Evolutionary conservation across 1,139 yeast genomes (phyloP).

Genomic region (Scheffersomyces illinoinensis): DNA sequence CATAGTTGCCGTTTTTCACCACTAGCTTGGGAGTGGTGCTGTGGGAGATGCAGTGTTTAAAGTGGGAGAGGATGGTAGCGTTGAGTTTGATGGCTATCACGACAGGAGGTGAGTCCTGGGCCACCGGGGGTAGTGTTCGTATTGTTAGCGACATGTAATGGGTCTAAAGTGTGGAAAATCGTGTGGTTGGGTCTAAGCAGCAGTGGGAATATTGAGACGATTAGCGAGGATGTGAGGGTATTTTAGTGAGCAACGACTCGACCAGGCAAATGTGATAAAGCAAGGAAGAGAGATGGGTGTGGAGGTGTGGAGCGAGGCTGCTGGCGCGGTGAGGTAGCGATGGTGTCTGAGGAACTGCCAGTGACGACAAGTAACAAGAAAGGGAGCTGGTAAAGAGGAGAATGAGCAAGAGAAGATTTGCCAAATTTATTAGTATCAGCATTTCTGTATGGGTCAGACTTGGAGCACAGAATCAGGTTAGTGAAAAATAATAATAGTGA

Average conservation of each 20-base stretch:
- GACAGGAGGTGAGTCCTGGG: constrained; percentile 9
- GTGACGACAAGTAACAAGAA: not conserved
- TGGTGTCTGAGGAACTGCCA: not conserved
- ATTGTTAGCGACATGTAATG: not conserved
- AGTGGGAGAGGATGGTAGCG: constrained; percentile 23
- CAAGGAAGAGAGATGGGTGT: not conserved
- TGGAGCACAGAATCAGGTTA: not conserved
- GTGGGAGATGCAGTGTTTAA: constrained; percentile 16
- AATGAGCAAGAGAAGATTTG: not conserved
- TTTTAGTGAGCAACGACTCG: not conserved
- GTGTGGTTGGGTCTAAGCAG: not conserved
- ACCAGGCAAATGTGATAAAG: not conserved
- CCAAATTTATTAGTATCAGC: not conserved
- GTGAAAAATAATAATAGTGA: not conserved
- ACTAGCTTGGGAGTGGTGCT: constrained; percentile 30
- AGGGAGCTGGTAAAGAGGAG: not conserved
- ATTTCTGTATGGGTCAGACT: not conserved
- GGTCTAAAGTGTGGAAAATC: not conserved
- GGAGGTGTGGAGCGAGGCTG: not conserved
- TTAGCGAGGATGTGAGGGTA: not conserved
- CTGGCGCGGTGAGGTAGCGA: not conserved
- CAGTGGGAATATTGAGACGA: not conserved
- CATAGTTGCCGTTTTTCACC: constrained; percentile 37
- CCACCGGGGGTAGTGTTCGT: not conserved
- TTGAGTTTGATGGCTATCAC: constrained; percentile 30